Conservation (phyloP, 176 grass and related monocot genomes). For the Coix lacrymajobi region DNA sequence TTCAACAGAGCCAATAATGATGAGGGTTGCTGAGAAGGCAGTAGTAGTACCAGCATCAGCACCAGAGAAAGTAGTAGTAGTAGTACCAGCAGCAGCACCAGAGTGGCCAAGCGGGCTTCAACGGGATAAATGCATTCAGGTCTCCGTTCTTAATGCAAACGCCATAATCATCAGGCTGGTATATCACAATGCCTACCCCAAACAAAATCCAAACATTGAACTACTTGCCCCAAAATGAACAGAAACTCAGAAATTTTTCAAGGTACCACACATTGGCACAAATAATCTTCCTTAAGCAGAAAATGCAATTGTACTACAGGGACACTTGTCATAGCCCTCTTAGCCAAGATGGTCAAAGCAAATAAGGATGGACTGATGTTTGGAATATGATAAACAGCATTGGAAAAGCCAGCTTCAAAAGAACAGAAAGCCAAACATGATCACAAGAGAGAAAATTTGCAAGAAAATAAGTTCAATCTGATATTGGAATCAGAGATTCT, state of each 20-base stretch:
- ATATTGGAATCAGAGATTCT: background rate
- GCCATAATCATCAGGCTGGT: slow-evolving; percentile 22
- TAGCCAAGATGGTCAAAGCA: too few species aligned
- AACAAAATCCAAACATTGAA: background rate
- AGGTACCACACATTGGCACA: background rate
- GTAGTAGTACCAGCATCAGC: too few species aligned
- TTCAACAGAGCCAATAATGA: too few species aligned
- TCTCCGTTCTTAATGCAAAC: background rate
- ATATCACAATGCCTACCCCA: background rate
- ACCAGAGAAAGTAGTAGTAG: background rate
- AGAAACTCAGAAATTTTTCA: background rate
- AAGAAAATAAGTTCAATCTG: background rate
- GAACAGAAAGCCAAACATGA: background rate
- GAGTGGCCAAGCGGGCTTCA: slow-evolving; percentile 22
- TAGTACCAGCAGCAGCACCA: background rate
- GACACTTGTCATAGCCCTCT: too few species aligned
- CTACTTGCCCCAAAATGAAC: background rate
- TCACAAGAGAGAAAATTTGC: background rate
- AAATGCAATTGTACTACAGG: too few species aligned
- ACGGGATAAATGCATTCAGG: slow-evolving; percentile 9
- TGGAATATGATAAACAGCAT: background rate
- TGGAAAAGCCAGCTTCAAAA: background rate
- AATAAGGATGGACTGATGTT: background rate
- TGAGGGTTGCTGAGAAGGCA: too few species aligned
- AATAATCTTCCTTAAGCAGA: too few species aligned